These are phyloP conservation scores for Yamadazyma triangularis DNA, from an alignment of 1,139 yeast genomes.

Conservation along the genomic window DNA sequence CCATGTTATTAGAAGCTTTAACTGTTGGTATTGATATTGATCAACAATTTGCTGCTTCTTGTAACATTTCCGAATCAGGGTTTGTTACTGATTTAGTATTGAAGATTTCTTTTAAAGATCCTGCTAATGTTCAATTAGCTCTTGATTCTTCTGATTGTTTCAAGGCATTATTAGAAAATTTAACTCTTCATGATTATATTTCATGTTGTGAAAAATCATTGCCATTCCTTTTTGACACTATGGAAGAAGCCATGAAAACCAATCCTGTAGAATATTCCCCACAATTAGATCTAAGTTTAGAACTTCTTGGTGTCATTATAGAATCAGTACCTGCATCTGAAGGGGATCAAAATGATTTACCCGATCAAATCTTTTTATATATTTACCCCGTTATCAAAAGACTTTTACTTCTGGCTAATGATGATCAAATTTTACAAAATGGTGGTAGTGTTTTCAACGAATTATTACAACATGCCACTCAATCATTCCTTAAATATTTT, in stretches of 20 bases:
- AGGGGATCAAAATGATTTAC: constrained; percentile 38
- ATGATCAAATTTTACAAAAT: constrained; percentile 74
- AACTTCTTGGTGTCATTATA: constrained; percentile 57
- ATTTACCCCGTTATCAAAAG: constrained; percentile 50
- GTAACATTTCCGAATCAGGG: constrained; percentile 15
- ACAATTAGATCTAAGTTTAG: constrained; percentile 62
- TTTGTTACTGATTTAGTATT: constrained; percentile 52
- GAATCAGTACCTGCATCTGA: constrained; percentile 31
- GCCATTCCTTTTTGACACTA: constrained; percentile 42
- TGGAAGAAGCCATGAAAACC: constrained; percentile 16
- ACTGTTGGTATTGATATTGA: constrained; percentile 49
- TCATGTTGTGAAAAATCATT: constrained; percentile 49
- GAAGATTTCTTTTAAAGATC: constrained; percentile 64
- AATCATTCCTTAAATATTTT: constrained; percentile 36
- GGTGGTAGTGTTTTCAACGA: constrained; percentile 73
- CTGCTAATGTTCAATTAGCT: constrained; percentile 67
- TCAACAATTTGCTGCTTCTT: constrained; percentile 29
- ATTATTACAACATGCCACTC: constrained; percentile 50
- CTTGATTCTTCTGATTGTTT: constrained; percentile 62
- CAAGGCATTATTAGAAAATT: constrained; percentile 48
- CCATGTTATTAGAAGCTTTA: constrained; percentile 69
- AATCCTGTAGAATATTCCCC: constrained; percentile 45
- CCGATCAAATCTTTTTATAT: constrained; percentile 43
- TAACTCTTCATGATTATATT: constrained; percentile 43
- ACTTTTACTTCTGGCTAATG: constrained; percentile 54